Percentiles rank a stretch among this genome's conserved stretches.
phyloP scores from a whole-genome alignment of 2,329 filamentous ascomycete species.

The Nannizzia gypsea region DNA sequence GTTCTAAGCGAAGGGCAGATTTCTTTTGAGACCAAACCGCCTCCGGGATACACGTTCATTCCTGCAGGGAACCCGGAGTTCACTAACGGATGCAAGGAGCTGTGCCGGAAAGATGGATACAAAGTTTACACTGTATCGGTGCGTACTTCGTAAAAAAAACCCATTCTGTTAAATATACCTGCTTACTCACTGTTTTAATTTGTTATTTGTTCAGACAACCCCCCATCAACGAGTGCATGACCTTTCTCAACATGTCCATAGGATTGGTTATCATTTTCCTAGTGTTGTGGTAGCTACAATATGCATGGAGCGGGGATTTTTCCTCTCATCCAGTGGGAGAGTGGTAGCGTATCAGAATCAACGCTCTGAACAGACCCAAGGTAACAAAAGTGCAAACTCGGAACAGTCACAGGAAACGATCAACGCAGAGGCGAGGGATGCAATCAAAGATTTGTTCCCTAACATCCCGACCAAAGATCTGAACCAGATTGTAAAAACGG shows the following conservation, averaged over 20 bases:
- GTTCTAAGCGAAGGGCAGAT: conserved; percentile 37
- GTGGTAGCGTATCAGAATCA: conserved; percentile 29
- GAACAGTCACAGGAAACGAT: conserved; percentile 35
- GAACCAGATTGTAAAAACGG: conserved; percentile 46
- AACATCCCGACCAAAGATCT: conserved; percentile 49
- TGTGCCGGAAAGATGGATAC: conserved; percentile 43
- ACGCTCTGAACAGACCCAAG: conserved; percentile 16
- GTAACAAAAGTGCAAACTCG: conserved; percentile 17
- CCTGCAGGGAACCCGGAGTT: conserved; percentile 49
- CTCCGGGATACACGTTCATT: conserved; percentile 50
- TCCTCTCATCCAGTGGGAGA: conserved; percentile 38
- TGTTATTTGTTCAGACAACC: conserved; percentile 32
- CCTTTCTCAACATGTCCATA: conserved; percentile 49
- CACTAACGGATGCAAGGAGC: conserved; percentile 48
- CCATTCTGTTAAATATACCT: neutral
- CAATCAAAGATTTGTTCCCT: conserved; percentile 51
- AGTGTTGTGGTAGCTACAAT: conserved; percentile 47
- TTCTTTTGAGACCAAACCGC: conserved; percentile 44
- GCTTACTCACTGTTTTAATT: neutral
- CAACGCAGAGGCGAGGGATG: conserved; percentile 46
- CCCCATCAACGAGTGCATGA: conserved; percentile 40
- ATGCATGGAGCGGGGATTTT: conserved; percentile 38
- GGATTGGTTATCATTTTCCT: conserved; percentile 53
- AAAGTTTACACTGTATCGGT: conserved; percentile 51
- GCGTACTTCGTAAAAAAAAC: conserved; percentile 22